Conservation (phyloP, 768 basidiomycete genomes). For the Tephrocybe sp. region DNA sequence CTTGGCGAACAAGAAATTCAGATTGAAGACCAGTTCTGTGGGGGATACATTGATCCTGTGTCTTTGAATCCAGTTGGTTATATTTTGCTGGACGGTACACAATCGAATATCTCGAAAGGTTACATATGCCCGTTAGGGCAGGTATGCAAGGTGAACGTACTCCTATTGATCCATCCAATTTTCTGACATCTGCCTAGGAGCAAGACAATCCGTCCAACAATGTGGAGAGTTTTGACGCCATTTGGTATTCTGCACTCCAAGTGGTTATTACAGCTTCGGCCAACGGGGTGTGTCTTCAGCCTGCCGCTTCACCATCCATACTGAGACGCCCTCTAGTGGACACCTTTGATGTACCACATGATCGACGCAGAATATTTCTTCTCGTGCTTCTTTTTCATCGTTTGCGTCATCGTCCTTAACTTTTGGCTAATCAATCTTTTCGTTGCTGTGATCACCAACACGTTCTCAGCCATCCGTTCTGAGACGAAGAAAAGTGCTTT, state of each 20-base stretch:
- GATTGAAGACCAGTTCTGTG: constrained; percentile 64
- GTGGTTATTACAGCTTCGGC: constrained; percentile 83
- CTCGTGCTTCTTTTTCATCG: constrained; percentile 87
- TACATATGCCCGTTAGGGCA: constrained; percentile 90
- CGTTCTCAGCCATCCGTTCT: constrained; percentile 83
- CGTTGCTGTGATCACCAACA: constrained; percentile 94
- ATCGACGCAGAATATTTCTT: constrained; percentile 89
- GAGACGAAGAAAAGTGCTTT: constrained; percentile 92
- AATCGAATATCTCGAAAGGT: constrained; percentile 55
- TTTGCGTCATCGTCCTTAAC: constrained; percentile 83
- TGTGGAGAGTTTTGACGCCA: constrained; percentile 85
- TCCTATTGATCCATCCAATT: background rate
- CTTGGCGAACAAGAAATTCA: constrained; percentile 51
- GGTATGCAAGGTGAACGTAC: constrained; percentile 60
- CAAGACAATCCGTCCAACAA: constrained; percentile 62
- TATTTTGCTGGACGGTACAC: constrained; percentile 28
- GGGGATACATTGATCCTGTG: constrained; percentile 70
- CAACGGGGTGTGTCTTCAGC: constrained; percentile 55
- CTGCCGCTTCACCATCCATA: background rate
- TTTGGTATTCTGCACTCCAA: constrained; percentile 80
- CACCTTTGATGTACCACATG: constrained; percentile 81
- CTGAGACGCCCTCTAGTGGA: constrained; percentile 50
- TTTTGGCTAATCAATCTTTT: constrained; percentile 94
- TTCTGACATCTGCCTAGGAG: constrained; percentile 41
- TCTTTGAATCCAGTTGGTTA: constrained; percentile 47